These are phyloP conservation scores for Aurifilum marmelostoma DNA, from an alignment of 2,329 filamentous ascomycete genomes.

Conservation along the genomic window DNA sequence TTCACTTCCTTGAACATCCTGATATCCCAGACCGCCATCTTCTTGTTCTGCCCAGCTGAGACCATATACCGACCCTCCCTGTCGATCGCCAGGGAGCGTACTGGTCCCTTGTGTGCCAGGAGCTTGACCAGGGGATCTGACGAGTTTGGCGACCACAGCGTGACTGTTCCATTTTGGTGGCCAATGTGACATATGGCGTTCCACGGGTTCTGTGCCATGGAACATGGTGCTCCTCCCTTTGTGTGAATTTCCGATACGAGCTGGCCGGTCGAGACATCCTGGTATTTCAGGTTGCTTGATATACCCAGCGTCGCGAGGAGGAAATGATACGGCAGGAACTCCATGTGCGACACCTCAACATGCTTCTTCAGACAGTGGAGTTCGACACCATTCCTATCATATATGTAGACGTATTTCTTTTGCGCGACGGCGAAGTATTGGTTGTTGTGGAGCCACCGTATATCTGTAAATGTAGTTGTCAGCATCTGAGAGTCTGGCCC, in stretches of 20 bases:
- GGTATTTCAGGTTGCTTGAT: conserved; percentile 86
- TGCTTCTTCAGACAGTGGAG: conserved; percentile 90
- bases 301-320: conserved; percentile 84
- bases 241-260: conserved; percentile 85
- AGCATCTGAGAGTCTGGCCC: not conserved
- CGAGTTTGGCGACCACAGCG: conserved; percentile 93
- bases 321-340: conserved; percentile 96
- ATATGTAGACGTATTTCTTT: conserved; percentile 96
- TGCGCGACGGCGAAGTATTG: conserved; percentile 94
- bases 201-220: conserved; percentile 84
- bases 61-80: conserved; percentile 95
- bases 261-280: conserved; percentile 91
- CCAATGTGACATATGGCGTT: conserved; percentile 93
- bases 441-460: conserved; percentile 91
- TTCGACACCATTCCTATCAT: conserved; percentile 88
- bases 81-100: conserved; percentile 83
- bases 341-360: conserved; percentile 87
- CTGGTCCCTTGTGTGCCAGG: conserved; percentile 85
- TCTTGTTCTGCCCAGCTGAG: conserved; percentile 83
- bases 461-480: conserved; percentile 54
- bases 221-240: conserved; percentile 78
- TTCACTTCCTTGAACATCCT: conserved; percentile 92
- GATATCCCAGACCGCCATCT: conserved; percentile 96
- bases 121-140: conserved; percentile 87
- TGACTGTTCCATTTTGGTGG: conserved; percentile 93